Evolutionary conservation across 202 grass and related monocot species (phyloP).

Genomic region (Brachypodium distachyon): DNA sequence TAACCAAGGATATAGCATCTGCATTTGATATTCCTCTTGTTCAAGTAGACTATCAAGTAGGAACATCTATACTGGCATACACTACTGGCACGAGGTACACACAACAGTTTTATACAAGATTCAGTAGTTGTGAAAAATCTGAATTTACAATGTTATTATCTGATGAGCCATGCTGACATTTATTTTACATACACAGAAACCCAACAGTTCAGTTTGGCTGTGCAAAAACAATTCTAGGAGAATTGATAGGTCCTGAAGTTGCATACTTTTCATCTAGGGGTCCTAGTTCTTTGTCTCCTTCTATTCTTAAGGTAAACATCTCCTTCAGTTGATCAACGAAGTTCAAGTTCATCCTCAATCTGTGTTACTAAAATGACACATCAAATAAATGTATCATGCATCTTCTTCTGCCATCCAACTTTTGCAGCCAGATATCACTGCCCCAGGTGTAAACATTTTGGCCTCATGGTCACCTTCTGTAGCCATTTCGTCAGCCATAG

Average conservation of each 20-base stretch:
- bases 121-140: neutral
- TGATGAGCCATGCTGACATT: neutral
- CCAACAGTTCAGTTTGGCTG: conserved; percentile 55
- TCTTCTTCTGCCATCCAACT: neutral
- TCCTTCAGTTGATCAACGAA: neutral
- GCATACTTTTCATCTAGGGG: conserved; percentile 93
- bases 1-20: conserved; percentile 79
- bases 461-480: conserved; percentile 83
- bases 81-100: conserved; percentile 54
- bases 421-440: conserved; percentile 77
- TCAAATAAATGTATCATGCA: neutral
- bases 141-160: neutral
- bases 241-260: conserved; percentile 78
- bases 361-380: neutral
- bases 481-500: conserved; percentile 37
- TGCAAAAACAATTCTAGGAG: conserved; percentile 60
- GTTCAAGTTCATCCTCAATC: neutral
- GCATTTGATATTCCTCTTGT: conserved; percentile 74
- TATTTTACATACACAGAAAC: conserved; percentile 38
- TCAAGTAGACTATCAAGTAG: conserved; percentile 88
- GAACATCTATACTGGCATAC: conserved; percentile 74
- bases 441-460: conserved; percentile 97
- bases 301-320: conserved; percentile 66
- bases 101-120: neutral
- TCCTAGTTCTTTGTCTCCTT: conserved; percentile 77